These are phyloP conservation scores for Melanogaster broomeanus DNA, from an alignment of 768 basidiomycete genomes.

Conservation along the genomic window DNA sequence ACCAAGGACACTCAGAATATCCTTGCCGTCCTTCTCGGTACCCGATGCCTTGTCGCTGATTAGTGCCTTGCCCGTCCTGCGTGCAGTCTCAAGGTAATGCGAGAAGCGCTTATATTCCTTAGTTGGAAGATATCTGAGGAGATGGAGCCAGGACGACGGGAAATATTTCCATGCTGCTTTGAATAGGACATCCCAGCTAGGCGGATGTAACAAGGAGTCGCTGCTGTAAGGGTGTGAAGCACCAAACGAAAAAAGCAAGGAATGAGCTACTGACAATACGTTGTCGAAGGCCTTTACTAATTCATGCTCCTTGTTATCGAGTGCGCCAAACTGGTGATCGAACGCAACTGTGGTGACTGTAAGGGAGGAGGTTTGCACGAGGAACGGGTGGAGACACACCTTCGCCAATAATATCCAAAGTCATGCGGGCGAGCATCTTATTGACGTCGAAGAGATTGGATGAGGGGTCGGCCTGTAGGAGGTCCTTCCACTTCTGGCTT, in stretches of 20 bases:
- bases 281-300: constrained; percentile 14
- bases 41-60: constrained; percentile 20
- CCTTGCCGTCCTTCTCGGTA: constrained; percentile 26
- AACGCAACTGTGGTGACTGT: constrained; percentile 17
- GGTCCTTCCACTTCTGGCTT: constrained; percentile 22
- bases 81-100: constrained; percentile 22
- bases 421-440: constrained; percentile 20
- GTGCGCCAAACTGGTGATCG: constrained; percentile 22
- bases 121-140: constrained; percentile 29
- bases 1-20: constrained; percentile 37
- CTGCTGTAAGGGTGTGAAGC: constrained; percentile 9
- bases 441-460: constrained; percentile 19
- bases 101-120: constrained; percentile 31
- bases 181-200: constrained; percentile 23
- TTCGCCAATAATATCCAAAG: constrained; percentile 31
- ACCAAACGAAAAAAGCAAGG: not conserved
- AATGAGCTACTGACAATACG: constrained; percentile 11
- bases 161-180: constrained; percentile 29
- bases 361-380: not conserved
- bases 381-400: constrained; percentile 10
- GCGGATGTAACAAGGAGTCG: constrained; percentile 25
- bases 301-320: constrained; percentile 15
- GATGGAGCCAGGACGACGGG: constrained; percentile 24
- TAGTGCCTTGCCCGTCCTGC: constrained; percentile 20
- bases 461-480: constrained; percentile 3